phyloP scores from a whole-genome alignment of 495 filamentous ascomycete genomes.

The Xylaria curta region DNA sequence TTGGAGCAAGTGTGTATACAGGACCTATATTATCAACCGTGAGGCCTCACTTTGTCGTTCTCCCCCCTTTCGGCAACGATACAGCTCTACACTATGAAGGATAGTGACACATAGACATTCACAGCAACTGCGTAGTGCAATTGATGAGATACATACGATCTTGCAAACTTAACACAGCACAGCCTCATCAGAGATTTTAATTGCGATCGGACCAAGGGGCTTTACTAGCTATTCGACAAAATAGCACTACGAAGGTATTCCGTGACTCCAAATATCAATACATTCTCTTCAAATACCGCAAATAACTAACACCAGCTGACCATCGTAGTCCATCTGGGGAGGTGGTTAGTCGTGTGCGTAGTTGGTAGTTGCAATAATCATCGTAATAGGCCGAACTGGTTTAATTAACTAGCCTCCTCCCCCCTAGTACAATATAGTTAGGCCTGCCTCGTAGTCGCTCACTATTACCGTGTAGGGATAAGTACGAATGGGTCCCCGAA shows the following conservation, averaged over 20 bases:
- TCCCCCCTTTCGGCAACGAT: not conserved
- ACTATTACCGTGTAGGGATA: slow-evolving; percentile 2
- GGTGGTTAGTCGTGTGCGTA: not conserved
- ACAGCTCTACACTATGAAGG: not conserved
- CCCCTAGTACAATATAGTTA: slow-evolving; percentile 18
- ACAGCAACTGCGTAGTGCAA: not conserved
- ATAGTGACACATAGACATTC: not conserved
- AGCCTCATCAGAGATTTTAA: slow-evolving; percentile 17
- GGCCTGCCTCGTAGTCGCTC: not conserved
- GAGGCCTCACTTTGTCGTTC: not conserved
- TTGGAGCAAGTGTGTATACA: not conserved
- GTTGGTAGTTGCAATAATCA: not conserved
- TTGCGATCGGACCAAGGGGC: slow-evolving; percentile 5
- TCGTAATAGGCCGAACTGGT: slow-evolving; percentile 8
- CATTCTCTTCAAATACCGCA: not conserved
- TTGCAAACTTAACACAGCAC: slow-evolving; percentile 1
- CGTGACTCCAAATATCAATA: not conserved
- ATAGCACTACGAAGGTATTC: not conserved
- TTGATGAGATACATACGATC: slow-evolving; percentile 2
- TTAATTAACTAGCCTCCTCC: slow-evolving; percentile 15
- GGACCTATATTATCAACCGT: not conserved
- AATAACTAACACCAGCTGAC: not conserved
- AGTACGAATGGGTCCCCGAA: slow-evolving; percentile 11
- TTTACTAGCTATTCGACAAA: not conserved
- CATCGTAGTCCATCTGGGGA: not conserved